phyloP scores from a whole-genome alignment of 73 alveolate genomes.

The Paramecium biaurelia region DNA sequence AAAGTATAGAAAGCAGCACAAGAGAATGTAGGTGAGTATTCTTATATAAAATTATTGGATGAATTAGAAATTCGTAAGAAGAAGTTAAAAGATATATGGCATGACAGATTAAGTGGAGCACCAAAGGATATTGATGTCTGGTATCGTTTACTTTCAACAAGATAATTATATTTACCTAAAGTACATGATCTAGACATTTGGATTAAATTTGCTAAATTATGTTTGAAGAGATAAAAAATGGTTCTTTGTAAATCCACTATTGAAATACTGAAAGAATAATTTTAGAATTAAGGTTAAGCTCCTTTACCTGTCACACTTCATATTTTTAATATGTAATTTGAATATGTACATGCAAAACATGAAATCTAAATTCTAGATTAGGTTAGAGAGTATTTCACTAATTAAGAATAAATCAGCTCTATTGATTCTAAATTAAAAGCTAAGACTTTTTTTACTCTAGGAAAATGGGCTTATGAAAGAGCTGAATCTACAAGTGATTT shows the following conservation, averaged over 20 bases:
- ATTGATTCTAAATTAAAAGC: slow-evolving; percentile 60
- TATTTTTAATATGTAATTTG: slow-evolving; percentile 44
- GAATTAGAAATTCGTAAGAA: slow-evolving; percentile 74
- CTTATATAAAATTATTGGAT: slow-evolving; percentile 11
- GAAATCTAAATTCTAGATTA: slow-evolving; percentile 54
- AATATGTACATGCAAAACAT: background rate
- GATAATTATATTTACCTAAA: slow-evolving; percentile 58
- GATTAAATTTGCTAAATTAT: slow-evolving; percentile 53
- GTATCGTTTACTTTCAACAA: slow-evolving; percentile 78
- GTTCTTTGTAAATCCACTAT: slow-evolving; percentile 37
- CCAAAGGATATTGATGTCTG: slow-evolving; percentile 88
- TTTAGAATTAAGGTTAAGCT: background rate
- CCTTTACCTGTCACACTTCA: slow-evolving; percentile 34
- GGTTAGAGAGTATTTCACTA: slow-evolving; percentile 26
- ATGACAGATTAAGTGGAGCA: slow-evolving; percentile 65
- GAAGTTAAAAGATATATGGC: slow-evolving; percentile 75
- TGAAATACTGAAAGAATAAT: slow-evolving; percentile 15
- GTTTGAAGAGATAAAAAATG: slow-evolving; percentile 49
- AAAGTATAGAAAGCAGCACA: slow-evolving; percentile 37
- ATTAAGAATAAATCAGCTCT: background rate
- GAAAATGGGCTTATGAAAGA: slow-evolving; percentile 63
- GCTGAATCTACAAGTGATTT: slow-evolving; percentile 52
- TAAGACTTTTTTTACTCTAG: slow-evolving; percentile 59
- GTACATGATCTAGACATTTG: slow-evolving; percentile 52
- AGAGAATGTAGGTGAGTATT: slow-evolving; percentile 49